A percentile compares a stretch with the other conserved stretches of the same genome.
Conservation (phyloP, 1,139 yeast genomes). For the Candida frijolesensis region DNA sequence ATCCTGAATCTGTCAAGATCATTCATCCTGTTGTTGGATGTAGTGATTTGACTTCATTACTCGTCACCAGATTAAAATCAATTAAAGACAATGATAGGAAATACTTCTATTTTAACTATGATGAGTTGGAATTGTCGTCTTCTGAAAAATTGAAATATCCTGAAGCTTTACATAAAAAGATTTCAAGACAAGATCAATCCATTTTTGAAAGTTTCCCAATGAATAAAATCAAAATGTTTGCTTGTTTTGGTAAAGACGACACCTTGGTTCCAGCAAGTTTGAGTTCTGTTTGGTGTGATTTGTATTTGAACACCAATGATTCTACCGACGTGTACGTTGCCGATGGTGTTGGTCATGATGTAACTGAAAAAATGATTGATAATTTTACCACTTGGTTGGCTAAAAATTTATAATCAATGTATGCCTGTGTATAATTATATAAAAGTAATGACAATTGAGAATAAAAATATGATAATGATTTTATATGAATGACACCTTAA, state of each 20-base stretch:
- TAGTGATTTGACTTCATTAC: slow-evolving; percentile 44
- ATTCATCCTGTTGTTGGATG: slow-evolving; percentile 53
- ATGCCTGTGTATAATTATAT: not conserved
- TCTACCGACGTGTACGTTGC: slow-evolving; percentile 29
- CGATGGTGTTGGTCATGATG: slow-evolving; percentile 39
- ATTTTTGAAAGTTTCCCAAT: slow-evolving; percentile 42
- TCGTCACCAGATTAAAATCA: slow-evolving; percentile 37
- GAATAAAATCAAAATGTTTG: slow-evolving; percentile 35
- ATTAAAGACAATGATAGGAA: slow-evolving; percentile 27
- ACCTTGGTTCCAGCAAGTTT: slow-evolving; percentile 39
- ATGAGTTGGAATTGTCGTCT: slow-evolving; percentile 34
- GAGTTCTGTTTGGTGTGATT: slow-evolving; percentile 36
- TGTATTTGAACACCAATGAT: slow-evolving; percentile 31
- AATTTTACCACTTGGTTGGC: slow-evolving; percentile 37
- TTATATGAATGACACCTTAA: not conserved
- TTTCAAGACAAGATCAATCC: slow-evolving; percentile 30
- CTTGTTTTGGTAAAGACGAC: slow-evolving; percentile 41
- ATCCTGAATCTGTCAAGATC: slow-evolving; percentile 40
- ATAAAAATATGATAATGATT: not conserved
- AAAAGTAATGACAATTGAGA: not conserved
- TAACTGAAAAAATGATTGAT: slow-evolving; percentile 39
- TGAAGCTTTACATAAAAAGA: slow-evolving; percentile 35
- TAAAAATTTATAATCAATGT: slow-evolving; percentile 13
- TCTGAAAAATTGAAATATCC: slow-evolving; percentile 36
- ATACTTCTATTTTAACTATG: slow-evolving; percentile 36